Percentiles rank a stretch among this genome's conserved stretches.
Conservation (phyloP, 768 basidiomycete species). For the Strobilomyces echinocephalus region DNA sequence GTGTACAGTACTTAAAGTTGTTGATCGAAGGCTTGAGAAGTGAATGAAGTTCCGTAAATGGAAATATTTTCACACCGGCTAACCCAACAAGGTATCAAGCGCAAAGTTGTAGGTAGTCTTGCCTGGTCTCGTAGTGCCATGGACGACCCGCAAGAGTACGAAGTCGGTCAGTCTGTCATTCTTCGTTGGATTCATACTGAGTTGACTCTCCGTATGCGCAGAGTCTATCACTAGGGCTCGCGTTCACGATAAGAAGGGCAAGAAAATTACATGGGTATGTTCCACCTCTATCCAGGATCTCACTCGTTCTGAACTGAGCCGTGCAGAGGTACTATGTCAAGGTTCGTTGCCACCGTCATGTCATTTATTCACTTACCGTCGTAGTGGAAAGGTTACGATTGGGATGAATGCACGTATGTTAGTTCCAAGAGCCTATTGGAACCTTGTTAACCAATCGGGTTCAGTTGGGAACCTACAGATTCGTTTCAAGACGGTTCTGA, state of each 20-base stretch:
- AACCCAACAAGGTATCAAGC: not conserved
- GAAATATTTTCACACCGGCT: constrained; percentile 16
- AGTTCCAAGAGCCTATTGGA: not conserved
- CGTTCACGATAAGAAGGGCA: constrained; percentile 42
- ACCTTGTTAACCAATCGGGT: constrained; percentile 2
- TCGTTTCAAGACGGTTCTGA: constrained; percentile 56
- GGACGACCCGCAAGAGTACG: constrained; percentile 49
- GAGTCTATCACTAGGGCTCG: constrained; percentile 53
- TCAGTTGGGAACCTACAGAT: constrained; percentile 64
- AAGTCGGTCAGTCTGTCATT: constrained; percentile 52
- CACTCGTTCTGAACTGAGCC: constrained; percentile 13
- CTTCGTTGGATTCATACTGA: not conserved
- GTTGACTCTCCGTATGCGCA: constrained; percentile 21
- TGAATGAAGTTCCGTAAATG: constrained; percentile 4
- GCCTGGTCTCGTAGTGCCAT: constrained; percentile 21
- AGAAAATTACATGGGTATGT: constrained; percentile 49
- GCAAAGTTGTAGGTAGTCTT: constrained; percentile 2
- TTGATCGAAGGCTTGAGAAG: no score
- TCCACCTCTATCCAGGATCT: constrained; percentile 2
- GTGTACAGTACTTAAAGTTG: not conserved
- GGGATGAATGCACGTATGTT: constrained; percentile 56
- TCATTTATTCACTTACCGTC: constrained; percentile 1
- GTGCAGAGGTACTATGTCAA: constrained; percentile 54
- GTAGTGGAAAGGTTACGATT: constrained; percentile 60
- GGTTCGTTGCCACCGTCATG: constrained; percentile 33